Evolutionary conservation across 208 protist species (phyloP).

Genomic region (Crithidia expoeki): DNA sequence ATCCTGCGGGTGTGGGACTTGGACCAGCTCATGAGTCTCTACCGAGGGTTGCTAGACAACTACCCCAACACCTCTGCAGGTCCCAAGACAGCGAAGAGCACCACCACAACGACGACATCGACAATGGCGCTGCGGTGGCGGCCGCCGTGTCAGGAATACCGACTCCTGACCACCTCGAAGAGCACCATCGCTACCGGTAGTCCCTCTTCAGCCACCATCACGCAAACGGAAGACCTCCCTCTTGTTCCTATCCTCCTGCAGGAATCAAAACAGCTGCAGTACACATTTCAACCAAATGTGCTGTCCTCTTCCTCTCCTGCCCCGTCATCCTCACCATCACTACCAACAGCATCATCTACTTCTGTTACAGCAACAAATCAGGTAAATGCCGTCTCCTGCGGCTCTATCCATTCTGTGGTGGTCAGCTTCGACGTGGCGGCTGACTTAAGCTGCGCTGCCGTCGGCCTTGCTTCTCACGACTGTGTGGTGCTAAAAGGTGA

Average conservation of each 20-base stretch:
- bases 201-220: background rate
- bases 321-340: background rate
- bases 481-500: conserved; percentile 75
- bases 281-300: conserved; percentile 10
- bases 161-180: conserved; percentile 39
- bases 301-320: background rate
- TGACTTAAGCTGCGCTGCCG: conserved; percentile 77
- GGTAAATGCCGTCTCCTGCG: conserved; percentile 28
- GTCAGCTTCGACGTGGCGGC: conserved; percentile 82
- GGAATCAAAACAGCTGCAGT: conserved; percentile 24
- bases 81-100: background rate
- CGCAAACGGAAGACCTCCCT: conserved; percentile 19
- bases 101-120: conserved; percentile 12
- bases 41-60: conserved; percentile 19
- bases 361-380: background rate
- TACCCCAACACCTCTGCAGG: background rate
- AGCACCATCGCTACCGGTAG: conserved; percentile 10
- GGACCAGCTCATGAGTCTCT: conserved; percentile 38
- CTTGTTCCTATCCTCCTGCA: conserved; percentile 29
- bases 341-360: background rate
- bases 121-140: conserved; percentile 26
- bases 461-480: conserved; percentile 88
- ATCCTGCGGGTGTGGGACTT: conserved; percentile 68
- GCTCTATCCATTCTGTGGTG: conserved; percentile 55
- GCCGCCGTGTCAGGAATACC: conserved; percentile 53